phyloP scores from a whole-genome alignment of 2,329 filamentous ascomycete genomes.

The Acephala macrosclerotiorum region DNA sequence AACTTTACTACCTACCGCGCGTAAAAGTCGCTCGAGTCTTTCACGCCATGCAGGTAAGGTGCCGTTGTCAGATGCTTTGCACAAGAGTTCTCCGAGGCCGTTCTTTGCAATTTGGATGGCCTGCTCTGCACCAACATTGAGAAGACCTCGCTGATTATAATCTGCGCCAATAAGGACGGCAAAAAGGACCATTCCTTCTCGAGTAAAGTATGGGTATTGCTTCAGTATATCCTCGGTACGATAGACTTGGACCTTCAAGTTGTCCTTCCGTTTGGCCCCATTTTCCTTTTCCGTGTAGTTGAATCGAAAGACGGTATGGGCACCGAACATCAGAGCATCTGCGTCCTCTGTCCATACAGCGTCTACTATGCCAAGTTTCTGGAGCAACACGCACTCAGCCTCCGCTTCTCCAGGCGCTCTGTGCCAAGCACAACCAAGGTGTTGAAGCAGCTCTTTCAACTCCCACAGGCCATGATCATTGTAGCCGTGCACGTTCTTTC shows the following conservation, averaged over 20 bases:
- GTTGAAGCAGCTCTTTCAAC: neutral
- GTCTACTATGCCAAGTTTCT: slow-evolving; percentile 81
- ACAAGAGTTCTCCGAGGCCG: neutral
- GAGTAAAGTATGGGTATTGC: neutral
- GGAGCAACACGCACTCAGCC: slow-evolving; percentile 87
- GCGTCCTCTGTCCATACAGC: slow-evolving; percentile 94
- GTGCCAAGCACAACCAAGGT: slow-evolving; percentile 77
- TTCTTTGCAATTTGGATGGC: neutral
- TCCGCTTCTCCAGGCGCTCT: slow-evolving; percentile 93
- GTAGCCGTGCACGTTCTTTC: slow-evolving; percentile 48
- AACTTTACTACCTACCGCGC: neutral
- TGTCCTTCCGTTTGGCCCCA: slow-evolving; percentile 10
- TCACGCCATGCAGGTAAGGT: neutral
- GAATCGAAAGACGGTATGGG: slow-evolving; percentile 48
- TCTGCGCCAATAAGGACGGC: neutral
- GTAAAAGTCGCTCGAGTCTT: neutral
- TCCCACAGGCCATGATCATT: slow-evolving; percentile 23
- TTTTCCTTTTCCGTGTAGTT: slow-evolving; percentile 12
- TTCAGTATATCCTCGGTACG: neutral
- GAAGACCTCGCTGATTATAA: neutral
- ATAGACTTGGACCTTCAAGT: neutral
- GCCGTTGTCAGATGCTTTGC: neutral
- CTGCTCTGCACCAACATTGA: neutral
- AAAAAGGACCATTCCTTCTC: neutral
- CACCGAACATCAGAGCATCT: slow-evolving; percentile 92